A percentile compares a stretch with the other conserved stretches of the same genome.
Conservation (phyloP, 208 protist species). For the Polymyxa betae region DNA sequence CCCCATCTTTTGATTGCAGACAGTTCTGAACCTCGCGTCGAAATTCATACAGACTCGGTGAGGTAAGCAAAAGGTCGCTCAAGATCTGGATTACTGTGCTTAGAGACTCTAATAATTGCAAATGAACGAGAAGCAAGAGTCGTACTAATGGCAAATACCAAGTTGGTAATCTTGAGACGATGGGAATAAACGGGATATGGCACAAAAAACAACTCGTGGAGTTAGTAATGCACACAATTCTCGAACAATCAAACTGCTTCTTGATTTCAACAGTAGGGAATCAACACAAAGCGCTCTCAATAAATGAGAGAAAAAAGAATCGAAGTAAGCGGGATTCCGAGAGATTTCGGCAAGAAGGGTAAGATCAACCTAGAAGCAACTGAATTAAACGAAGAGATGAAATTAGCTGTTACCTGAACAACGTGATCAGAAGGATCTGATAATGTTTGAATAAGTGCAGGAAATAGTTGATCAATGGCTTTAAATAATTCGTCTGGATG, state of each 20-base stretch:
- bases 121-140: neutral
- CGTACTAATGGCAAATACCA: neutral
- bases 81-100: constrained; percentile 58
- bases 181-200: neutral
- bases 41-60: constrained; percentile 62
- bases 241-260: constrained; percentile 64
- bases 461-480: constrained; percentile 60
- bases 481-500: constrained; percentile 67
- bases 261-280: neutral
- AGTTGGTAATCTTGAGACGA: neutral
- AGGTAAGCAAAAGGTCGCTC: constrained; percentile 59
- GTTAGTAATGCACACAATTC: constrained; percentile 63
- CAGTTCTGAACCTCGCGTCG: constrained; percentile 53
- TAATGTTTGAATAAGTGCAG: constrained; percentile 64
- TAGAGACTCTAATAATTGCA: neutral
- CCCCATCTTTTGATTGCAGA: neutral
- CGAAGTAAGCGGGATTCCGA: constrained; percentile 82
- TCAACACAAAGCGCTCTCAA: neutral
- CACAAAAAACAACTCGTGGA: constrained; percentile 58
- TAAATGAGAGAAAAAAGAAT: constrained; percentile 48
- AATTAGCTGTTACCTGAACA: neutral
- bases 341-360: neutral
- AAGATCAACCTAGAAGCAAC: neutral
- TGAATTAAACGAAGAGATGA: neutral
- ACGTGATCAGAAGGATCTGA: constrained; percentile 73